Base-by-base conservation (phyloP, 2,329 filamentous ascomycete genomes). In the Neurospora crassa region DNA sequence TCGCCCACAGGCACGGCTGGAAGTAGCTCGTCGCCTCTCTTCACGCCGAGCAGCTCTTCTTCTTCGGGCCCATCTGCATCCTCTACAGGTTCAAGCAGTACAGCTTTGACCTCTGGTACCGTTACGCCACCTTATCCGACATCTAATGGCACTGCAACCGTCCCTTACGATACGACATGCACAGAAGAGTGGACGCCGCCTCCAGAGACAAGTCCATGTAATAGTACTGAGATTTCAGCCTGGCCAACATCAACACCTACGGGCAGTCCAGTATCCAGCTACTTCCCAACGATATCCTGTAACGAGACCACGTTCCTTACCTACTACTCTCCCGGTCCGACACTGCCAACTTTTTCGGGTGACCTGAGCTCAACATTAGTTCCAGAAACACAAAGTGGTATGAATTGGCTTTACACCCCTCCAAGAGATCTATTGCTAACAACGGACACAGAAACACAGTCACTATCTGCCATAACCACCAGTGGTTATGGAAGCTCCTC, bases 281-380 rank as follows among this genome's bases (percentile, higher is more conserved):
- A 18, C 29, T 20, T 71, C n/a, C 43, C 71, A 12, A 67, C 69
- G 3, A 63, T 70, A 6, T 73, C 73, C 12, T 75, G 74, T 69
- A 73, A 73, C 68, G 74, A 76, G 53, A 75, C 74, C 4, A 76
- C 76, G 8, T 74, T 77, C 29, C 43, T 71, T 68, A 77, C 76
- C 2, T 67, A 59, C 47, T 59, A 59, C 47, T 59, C 47, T 18
- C 47, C 47, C 12, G 14, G 47, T 1, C 24, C 24, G 47, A 59
- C 47, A 34, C 24, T 59, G 47, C 47, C 47, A 59, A 59, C 47
- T 34, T 69, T 43, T 29, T 69, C 68, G 53, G 47, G 24, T 59
- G 4, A 3, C 47, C 1, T 34, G 47, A 5, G 5, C 67, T 7
- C 34, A 40, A 68, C 40, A 20, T 40, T 34, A 68, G 29, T 40